Evolutionary conservation across 2,329 filamentous ascomycete genomes (phyloP), one percentile per base, ranked within the genome.

Genomic region (Colletotrichum scovillei): DNA sequence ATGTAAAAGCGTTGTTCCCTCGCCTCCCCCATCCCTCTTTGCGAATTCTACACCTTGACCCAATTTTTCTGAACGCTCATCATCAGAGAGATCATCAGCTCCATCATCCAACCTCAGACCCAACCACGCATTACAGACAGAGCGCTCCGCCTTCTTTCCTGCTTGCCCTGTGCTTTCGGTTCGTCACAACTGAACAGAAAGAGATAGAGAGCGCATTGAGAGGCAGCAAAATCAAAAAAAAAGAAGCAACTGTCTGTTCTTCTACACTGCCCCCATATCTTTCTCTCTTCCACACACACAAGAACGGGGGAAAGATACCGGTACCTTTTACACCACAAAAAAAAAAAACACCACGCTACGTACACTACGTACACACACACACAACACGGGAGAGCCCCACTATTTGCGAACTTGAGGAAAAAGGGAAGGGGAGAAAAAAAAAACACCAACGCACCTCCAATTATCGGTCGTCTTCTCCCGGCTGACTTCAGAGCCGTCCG

Each of bases 1-100:
- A 75, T 69, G 72, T 73, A 75, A 75, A 75, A 74, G 72, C 74
- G 65, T 75, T 75, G 72, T 75, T 67, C 69, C 72, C 74, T 75
- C 74, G 68, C 72, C 74, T 75, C 72, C 58, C 71, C 74, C 70
- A 56, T 67, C 64, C 62, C 64, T 63, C 46, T 66, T 19, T 38
- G 59, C 59, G 52, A 62, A 63, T 35, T 67, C 71, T 58, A 62
- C 62, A 67, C 60, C 55, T 63, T 72, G 60, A 53, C 59, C 74
- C 74, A 68, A 72, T 26, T 66, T 74, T 75, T 52, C 52, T 53
- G 55, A 67, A 74, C 64, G 67, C 59, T 75, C 73, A 71, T 71
- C 67, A 75, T 74, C 73, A 71, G 70, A 49, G 52, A 64, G 71
- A 73, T 72, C 67, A 66, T 58, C 67, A 72, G 60, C 67, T 73